phyloP scores from a whole-genome alignment of 2,329 filamentous ascomycete genomes.

The Xylogone sp. region DNA sequence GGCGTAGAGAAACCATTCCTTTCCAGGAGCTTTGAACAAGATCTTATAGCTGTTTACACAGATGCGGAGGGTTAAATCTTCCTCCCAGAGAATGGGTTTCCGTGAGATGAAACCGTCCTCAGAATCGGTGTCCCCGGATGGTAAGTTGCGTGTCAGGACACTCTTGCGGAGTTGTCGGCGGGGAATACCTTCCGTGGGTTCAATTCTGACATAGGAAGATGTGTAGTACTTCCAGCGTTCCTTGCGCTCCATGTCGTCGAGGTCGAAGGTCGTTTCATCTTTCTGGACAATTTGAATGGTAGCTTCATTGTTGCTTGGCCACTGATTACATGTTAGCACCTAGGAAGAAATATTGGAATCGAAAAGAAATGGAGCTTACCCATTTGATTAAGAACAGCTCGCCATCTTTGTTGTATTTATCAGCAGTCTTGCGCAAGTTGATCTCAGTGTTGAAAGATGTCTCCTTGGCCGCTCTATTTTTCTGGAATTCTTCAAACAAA shows the following conservation, averaged over 20 bases:
- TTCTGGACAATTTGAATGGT: slow-evolving; percentile 68
- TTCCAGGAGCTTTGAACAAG: slow-evolving; percentile 67
- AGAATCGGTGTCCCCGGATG: slow-evolving; percentile 56
- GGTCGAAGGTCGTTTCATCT: slow-evolving; percentile 75
- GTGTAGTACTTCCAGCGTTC: slow-evolving; percentile 94
- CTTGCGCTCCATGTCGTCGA: slow-evolving; percentile 79
- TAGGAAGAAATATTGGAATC: slow-evolving; percentile 7
- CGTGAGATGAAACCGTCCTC: slow-evolving; percentile 60
- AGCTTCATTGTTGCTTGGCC: slow-evolving; percentile 64
- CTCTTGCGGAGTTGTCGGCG: slow-evolving; percentile 62
- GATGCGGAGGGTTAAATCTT: slow-evolving; percentile 68
- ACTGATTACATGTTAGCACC: slow-evolving; percentile 38
- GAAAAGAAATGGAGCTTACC: slow-evolving; percentile 66
- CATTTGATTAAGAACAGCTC: slow-evolving; percentile 88
- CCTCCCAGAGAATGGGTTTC: slow-evolving; percentile 55
- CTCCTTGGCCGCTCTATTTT: slow-evolving; percentile 75
- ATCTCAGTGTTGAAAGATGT: slow-evolving; percentile 90
- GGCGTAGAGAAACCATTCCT: slow-evolving; percentile 66
- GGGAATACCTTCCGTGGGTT: slow-evolving; percentile 78
- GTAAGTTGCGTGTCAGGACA: slow-evolving; percentile 69
- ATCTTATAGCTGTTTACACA: slow-evolving; percentile 77
- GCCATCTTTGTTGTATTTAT: slow-evolving; percentile 88
- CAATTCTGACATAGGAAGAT: slow-evolving; percentile 82
- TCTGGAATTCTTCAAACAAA: slow-evolving; percentile 81
- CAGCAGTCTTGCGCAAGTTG: slow-evolving; percentile 84